Percentiles rank a stretch among this genome's conserved stretches.
phyloP scores from a whole-genome alignment of 345 rosid species.

The Gossypium mustelinum region DNA sequence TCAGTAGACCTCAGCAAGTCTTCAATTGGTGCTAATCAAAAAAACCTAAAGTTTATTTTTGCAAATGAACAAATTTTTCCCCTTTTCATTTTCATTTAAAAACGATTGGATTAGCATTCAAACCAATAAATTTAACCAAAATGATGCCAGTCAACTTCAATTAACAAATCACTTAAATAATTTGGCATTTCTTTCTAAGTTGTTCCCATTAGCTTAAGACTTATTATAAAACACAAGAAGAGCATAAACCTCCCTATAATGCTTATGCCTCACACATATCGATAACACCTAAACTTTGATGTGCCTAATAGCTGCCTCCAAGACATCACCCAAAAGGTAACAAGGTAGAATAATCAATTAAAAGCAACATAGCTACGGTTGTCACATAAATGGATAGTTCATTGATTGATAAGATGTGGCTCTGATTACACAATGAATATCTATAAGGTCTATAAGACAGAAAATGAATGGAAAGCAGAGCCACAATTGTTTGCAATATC shows the following conservation, averaged over 20 bases:
- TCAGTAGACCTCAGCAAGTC: slow-evolving; percentile 2
- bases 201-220: background rate
- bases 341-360: background rate
- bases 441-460: background rate
- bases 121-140: background rate
- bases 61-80: background rate
- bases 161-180: background rate
- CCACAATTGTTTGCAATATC: background rate
- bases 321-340: background rate
- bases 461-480: background rate
- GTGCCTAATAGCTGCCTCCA: background rate
- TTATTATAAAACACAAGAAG: background rate
- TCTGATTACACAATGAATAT: background rate
- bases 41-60: background rate
- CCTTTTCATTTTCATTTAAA: background rate
- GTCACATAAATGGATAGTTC: background rate
- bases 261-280: background rate
- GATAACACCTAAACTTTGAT: background rate
- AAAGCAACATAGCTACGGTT: background rate
- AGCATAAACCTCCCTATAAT: background rate
- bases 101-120: background rate
- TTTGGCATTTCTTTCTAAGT: background rate
- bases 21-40: background rate
- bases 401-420: background rate
- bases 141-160: background rate